phyloP scores from a whole-genome alignment of 768 basidiomycete genomes.

The Tremella fuciformis region DNA sequence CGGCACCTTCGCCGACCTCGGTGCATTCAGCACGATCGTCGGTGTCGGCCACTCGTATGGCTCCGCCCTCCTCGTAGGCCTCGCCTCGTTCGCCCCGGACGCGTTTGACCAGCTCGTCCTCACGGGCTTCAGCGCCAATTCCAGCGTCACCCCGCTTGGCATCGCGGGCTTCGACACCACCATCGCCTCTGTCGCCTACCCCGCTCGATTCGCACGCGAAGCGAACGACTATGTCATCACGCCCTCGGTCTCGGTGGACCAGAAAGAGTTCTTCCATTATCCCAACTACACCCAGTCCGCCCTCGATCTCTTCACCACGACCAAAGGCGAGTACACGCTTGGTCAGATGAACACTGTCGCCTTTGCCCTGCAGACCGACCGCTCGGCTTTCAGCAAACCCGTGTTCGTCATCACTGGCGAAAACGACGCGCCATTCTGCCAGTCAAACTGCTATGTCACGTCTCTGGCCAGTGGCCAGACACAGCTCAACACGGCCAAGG shows the following conservation, averaged over 20 bases:
- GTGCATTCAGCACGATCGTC: conserved; percentile 25
- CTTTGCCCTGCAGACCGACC: conserved; percentile 6
- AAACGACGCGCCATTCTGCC: conserved; percentile 37
- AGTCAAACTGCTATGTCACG: conserved; percentile 31
- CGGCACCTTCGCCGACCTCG: conserved; percentile 21
- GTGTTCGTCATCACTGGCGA: conserved; percentile 32
- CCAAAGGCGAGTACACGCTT: conserved; percentile 38
- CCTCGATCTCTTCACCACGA: conserved; percentile 27
- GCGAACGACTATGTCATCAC: conserved; percentile 35
- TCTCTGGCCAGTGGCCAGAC: conserved; percentile 18
- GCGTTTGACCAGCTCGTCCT: conserved; percentile 28
- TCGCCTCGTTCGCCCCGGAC: conserved; percentile 19
- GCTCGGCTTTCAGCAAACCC: conserved; percentile 24
- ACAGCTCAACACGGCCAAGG: conserved; percentile 33
- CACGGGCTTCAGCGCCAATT: conserved; percentile 36
- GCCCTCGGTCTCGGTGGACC: conserved; percentile 27
- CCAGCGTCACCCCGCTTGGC: conserved; percentile 32
- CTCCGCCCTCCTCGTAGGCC: conserved; percentile 17
- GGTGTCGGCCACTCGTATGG: conserved; percentile 40
- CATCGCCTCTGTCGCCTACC: conserved; percentile 37
- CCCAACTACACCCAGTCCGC: conserved; percentile 38
- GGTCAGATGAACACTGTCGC: conserved; percentile 34
- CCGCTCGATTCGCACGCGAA: conserved; percentile 23
- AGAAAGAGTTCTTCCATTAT: conserved; percentile 37
- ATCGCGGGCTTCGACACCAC: conserved; percentile 28